A percentile compares a stretch with the other conserved stretches of the same genome.
Evolutionary conservation across 176 grass and related monocot genomes (phyloP).

Genomic region (Rhynchospora pubera): DNA sequence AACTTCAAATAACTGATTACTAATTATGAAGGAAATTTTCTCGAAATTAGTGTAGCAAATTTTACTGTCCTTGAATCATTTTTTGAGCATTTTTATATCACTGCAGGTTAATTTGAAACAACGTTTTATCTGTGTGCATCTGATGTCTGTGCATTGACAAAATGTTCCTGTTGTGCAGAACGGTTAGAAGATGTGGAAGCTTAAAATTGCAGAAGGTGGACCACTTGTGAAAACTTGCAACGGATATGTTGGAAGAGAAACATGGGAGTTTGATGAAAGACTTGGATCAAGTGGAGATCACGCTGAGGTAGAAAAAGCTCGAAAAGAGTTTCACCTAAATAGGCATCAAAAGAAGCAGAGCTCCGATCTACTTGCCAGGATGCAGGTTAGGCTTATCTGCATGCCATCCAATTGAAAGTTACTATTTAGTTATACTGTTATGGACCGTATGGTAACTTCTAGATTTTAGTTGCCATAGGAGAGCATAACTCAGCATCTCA

Average conservation of each 20-base stretch:
- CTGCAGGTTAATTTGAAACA: too few species aligned
- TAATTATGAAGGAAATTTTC: too few species aligned
- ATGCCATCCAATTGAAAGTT: too few species aligned
- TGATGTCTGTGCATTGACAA: background rate
- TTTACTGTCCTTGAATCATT: too few species aligned
- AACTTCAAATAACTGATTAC: too few species aligned
- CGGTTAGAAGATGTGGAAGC: slow-evolving; percentile 47
- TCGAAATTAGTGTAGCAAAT: too few species aligned
- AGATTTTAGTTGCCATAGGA: background rate
- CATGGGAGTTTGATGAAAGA: slow-evolving; percentile 53
- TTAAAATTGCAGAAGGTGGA: slow-evolving; percentile 52
- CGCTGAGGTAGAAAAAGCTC: slow-evolving; percentile 30
- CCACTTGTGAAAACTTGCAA: slow-evolving; percentile 37
- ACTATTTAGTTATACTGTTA: background rate
- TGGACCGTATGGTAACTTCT: background rate
- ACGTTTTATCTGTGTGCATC: too few species aligned
- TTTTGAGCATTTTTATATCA: too few species aligned
- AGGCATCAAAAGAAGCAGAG: slow-evolving; percentile 43
- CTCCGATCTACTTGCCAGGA: slow-evolving; percentile 56
- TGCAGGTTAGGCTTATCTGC: slow-evolving; percentile 38
- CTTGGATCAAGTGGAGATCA: slow-evolving; percentile 45
- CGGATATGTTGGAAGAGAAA: slow-evolving; percentile 47
- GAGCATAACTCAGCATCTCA: background rate
- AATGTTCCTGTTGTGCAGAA: background rate
- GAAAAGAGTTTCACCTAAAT: slow-evolving; percentile 36